Base-by-base conservation (phyloP, 305 asterid genomes). In the Solanum aculeatissimum region DNA sequence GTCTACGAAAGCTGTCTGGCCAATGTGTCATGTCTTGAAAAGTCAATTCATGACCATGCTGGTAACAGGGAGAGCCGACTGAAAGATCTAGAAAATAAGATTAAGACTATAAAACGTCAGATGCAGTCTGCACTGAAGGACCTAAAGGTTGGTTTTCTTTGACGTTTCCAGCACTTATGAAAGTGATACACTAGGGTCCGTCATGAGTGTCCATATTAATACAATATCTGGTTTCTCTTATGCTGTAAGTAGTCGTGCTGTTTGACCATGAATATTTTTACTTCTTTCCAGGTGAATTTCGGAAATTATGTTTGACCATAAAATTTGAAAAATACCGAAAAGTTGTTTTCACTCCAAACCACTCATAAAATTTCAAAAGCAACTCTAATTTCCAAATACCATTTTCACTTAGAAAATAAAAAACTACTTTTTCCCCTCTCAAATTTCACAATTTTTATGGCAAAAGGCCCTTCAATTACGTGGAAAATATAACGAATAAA, bases 21-120 rank as follows among this genome's bases (percentile, higher is more conserved):
- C 81, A 92, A 88, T 87, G 99, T 97, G 81, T 88, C 95, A 83
- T 80, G 87, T 80, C 98, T 97, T 86, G 97, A 95, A 86, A 91
- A 89, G 83, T 92, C 95, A 75, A 95, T 97, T 84, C 92, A 87
- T 65, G 95, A 93, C 57, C 98, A 94, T 86, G 92, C 92, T 88
- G 98, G 98, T 87, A 94, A 89, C 65, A 92, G 98, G 87, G 98
- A 94, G 88, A 86, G 86, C 83, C 92, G 93, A 87, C 98, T 97
- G 57, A 94, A 89, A 89, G 97, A 93, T 89, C 88, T 97, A 75
- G 98, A 97, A 89, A 95, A 93, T 89, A 93, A 87, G 91, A 90
- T 94, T 57, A 97, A 94, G 92, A 89, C 90, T 75, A 81, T 91
- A 42, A 94, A 91, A 89, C 86, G 89, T 87, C 91, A 92, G 89